Evolutionary conservation across 306 rosid species (phyloP).

Genomic region (Pueraria montana): DNA sequence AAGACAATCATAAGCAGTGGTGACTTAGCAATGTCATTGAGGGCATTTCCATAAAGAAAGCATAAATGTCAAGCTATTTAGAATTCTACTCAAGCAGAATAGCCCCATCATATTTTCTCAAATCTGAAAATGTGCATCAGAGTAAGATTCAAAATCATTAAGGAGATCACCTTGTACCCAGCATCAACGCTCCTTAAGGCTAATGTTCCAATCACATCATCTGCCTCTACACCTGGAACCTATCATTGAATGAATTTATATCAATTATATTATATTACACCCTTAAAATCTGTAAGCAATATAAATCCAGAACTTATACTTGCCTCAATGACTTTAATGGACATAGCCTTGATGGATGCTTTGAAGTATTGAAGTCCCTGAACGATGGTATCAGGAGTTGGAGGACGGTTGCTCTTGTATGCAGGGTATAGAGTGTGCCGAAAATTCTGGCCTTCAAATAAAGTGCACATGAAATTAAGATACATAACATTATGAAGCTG

Average conservation of each 20-base stretch:
- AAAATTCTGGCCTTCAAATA: conserved; percentile 80
- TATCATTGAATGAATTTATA: conserved; percentile 54
- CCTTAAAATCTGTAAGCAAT: conserved; percentile 30
- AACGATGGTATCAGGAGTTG: conserved; percentile 95
- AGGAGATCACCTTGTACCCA: conserved; percentile 84
- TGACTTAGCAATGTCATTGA: conserved; percentile 40
- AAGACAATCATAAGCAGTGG: conserved; percentile 43
- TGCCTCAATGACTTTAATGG: conserved; percentile 92
- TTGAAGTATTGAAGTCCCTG: conserved; percentile 98
- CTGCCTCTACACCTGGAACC: conserved; percentile 99
- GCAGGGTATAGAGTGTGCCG: conserved; percentile 88
- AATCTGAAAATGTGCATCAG: conserved; percentile 6
- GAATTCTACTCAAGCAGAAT: conserved; percentile 18
- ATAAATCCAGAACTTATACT: conserved; percentile 43
- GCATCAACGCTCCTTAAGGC: conserved; percentile 82
- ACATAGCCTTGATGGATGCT: conserved; percentile 96
- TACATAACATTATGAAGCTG: conserved; percentile 34
- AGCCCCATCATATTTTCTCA: conserved; percentile 34
- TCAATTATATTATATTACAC: conserved; percentile 41
- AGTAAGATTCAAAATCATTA: conserved; percentile 37
- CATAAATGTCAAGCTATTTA: conserved; percentile 22
- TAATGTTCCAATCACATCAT: conserved; percentile 97
- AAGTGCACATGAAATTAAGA: conserved; percentile 46
- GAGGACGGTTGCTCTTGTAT: conserved; percentile 96
- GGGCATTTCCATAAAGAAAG: conserved; percentile 21